Base-by-base conservation (phyloP, 1,284 basidiomycete genomes). In the Chalciporus sp. region DNA sequence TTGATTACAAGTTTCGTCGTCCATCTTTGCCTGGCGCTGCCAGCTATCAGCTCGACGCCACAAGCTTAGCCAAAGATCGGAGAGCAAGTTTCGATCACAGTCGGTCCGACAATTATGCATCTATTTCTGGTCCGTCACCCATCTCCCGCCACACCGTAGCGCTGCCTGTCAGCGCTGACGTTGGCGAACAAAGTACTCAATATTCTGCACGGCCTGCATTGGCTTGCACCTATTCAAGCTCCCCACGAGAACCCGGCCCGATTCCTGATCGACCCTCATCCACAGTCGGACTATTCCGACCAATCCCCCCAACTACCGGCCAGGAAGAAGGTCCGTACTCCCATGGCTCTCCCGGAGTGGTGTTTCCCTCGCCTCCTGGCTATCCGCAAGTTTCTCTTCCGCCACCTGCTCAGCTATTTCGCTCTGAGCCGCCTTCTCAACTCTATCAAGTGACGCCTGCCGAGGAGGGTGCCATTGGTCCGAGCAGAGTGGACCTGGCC, bases 401-500 rank as follows among this genome's bases (percentile, higher is more conserved):
- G 7, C 69, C 71, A 7, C 65, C 68, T 26, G 67, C 67, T 20
- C 58, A 73, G 39, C 49, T 70, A 14, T 58, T 73, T 43, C 67
- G 57, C 10, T 42, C 67, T 29, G 70, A 69, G 27, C 63, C 54
- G 1, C 63, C 72, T 3, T 43, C 67, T 26, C 70, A 69, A 42
- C 67, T 71, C 16, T 67, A 70, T 49, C 59, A 71, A 27, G 69
- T 69, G 37, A 55, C 44, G 47, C 41, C 63, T 4, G 44, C 49
- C n/a, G 69, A 66, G 12, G 71, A 58, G 57, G 53, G 42, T 31
- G 63, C 62, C 40, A 61, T 66, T 39, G 72, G 72, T 26, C 68
- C 69, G 17, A 61, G 72, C 19, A 72, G 74, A 26, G 73, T 74
- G 17, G 67, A 73, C 53, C 74, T 88, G 19, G 83, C 81, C 3